Evolutionary conservation across 805 yeast species (phyloP), one percentile per base, ranked within the genome.

Genomic region (Saccharomyces cerevisiae): DNA sequence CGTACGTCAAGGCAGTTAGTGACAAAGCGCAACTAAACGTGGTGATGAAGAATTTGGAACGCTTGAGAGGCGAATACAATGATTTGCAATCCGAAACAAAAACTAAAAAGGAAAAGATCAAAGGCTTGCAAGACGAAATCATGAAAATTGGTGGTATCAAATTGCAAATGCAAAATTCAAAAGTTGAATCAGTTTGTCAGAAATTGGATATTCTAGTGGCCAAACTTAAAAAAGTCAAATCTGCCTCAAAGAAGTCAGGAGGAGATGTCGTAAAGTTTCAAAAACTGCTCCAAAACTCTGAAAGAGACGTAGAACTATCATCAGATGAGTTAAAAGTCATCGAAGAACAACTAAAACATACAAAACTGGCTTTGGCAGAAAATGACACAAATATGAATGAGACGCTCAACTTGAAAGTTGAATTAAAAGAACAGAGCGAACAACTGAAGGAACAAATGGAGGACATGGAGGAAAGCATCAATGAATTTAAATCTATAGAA

Each of bases 91-190:
- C 72, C 2, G 81, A 80, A 59, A 81, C 90, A 59, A 70, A 73
- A 28, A 31, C 69, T 80, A 46, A 88, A 82, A 65, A 63, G 11
- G 56, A 69, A 6, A 75, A 79, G 54, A 86, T 94, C 46, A 75
- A 76, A 11, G 75, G 61, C 0, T 71, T 91, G 2, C 91, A 89
- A 60, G 87, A 84, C 54, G 79, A 83, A 64, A 89, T 94, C 43
- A 82, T 91, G 87, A 84, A 87, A 50, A 85, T 89, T 52, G 99
- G 99, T 52, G 99, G 99, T 56, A 84, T 87, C 8, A 83, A 83
- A 57, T 75, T 94, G 58, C 82, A 88, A 54, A 68, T 87, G 56
- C 97, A 90, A 62, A 85, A 82, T 57, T 80, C 95, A 1, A 86
- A 83, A 63, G 96, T 94, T 8, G 90, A 83, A 61, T 85, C 95